Base-by-base conservation (phyloP, 495 filamentous ascomycete species). In the Daldinia childiae region DNA sequence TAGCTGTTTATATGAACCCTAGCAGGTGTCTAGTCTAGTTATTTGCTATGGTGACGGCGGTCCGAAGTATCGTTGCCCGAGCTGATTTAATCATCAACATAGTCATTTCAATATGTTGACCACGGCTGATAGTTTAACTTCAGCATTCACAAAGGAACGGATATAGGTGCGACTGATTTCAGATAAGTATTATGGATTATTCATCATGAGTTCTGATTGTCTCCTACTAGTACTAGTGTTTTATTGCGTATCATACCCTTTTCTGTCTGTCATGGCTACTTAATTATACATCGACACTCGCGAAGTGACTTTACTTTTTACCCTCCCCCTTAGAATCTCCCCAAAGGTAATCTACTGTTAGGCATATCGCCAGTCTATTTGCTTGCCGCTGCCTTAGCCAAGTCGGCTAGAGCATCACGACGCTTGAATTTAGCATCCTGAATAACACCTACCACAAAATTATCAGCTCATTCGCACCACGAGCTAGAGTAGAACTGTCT, bases 401-500 rank as follows among this genome's bases (percentile, higher is more conserved):
- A 80, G 71, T 87, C 89, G 38, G 85, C 86, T 26, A 91, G 79
- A 6, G 88, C 89, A 68, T 91, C 89, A 27, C 86, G 87, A 66
- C 89, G 89, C 84, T 91, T 91, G 86, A 87, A 91, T 78, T 88
- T 89, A 43, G 88, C 89, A 73, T 91, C 89, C 78, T 90, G 85
- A 57, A 91, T 88, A 34, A 91, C 89, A 50, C 84, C 89, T 90
- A 36, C 19, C 52, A 9, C 55, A 4, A 27, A 21, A 36, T 43
- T 51, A 36, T 79, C 38, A 79, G 74, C 17, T 51, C 43, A 27
- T 1, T 55, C 14, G 32, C 30, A 6, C 30, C 15, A 6, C 27
- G 17, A 26, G 15, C 15, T 15, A 30, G 11, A 8, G 51, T 27
- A 17, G 2, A 24, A 41, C 26, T 6, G 32, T 58, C 11, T 3